A percentile compares a stretch with the other conserved stretches of the same genome.
These are phyloP conservation scores for Suhomyces prunicola DNA, from an alignment of 805 yeast species.

Conservation along the genomic window DNA sequence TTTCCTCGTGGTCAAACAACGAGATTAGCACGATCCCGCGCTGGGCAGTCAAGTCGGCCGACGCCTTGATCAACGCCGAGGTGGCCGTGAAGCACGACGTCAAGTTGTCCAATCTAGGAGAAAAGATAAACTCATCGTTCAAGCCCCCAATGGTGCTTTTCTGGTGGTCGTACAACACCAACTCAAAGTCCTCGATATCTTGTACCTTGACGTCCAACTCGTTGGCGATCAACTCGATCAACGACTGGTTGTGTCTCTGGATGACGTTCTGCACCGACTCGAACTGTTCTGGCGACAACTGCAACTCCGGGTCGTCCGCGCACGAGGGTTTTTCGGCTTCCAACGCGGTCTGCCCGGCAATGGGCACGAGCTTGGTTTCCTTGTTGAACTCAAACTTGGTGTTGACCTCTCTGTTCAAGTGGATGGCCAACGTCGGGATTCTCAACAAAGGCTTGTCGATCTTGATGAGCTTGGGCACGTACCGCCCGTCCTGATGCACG, in stretches of 20 bases:
- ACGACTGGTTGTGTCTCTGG: slow-evolving; percentile 72
- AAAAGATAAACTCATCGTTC: slow-evolving; percentile 84
- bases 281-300: slow-evolving; percentile 52
- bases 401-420: slow-evolving; percentile 74
- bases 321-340: slow-evolving; percentile 31
- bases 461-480: slow-evolving; percentile 68
- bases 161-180: slow-evolving; percentile 82
- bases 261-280: slow-evolving; percentile 62
- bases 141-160: slow-evolving; percentile 82
- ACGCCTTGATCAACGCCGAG: slow-evolving; percentile 61
- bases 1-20: slow-evolving; percentile 92
- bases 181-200: slow-evolving; percentile 88
- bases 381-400: slow-evolving; percentile 83
- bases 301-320: slow-evolving; percentile 48
- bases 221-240: slow-evolving; percentile 65
- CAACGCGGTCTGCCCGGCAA: slow-evolving; percentile 57
- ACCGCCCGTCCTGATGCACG: slow-evolving; percentile 49
- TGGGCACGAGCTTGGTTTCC: slow-evolving; percentile 82
- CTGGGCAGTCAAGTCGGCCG: slow-evolving; percentile 42
- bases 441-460: slow-evolving; percentile 80
- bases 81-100: slow-evolving; percentile 82
- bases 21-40: slow-evolving; percentile 70
- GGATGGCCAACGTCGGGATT: slow-evolving; percentile 94
- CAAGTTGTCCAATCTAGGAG: slow-evolving; percentile 88
- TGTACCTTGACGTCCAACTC: slow-evolving; percentile 51